Evolutionary conservation across 2,329 filamentous ascomycete genomes (phyloP).

Genomic region (Talaromyces amestolkiae): DNA sequence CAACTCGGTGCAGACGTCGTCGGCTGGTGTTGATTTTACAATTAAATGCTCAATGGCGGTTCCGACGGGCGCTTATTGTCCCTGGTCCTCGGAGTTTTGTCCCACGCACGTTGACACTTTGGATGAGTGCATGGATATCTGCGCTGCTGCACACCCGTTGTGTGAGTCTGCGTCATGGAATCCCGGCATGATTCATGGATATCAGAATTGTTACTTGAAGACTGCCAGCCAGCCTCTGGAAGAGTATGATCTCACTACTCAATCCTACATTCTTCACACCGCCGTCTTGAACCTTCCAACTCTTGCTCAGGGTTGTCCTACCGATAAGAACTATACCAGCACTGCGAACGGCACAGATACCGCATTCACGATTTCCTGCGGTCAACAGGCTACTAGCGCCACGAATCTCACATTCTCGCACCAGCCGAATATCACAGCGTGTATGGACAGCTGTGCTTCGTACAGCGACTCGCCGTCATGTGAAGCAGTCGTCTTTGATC

Average conservation of each 20-base stretch:
- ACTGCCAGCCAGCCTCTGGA: neutral
- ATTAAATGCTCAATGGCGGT: slow-evolving; percentile 7
- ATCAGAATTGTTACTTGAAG: slow-evolving; percentile 16
- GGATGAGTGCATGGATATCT: slow-evolving; percentile 16
- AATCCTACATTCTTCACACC: slow-evolving; percentile 1
- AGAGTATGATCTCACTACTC: neutral
- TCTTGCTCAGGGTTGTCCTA: slow-evolving; percentile 9
- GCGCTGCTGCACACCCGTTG: slow-evolving; percentile 10
- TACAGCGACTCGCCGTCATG: neutral
- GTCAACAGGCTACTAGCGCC: slow-evolving; percentile 10
- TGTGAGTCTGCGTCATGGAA: slow-evolving; percentile 14
- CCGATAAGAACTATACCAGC: slow-evolving; percentile 7
- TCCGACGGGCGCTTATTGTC: neutral
- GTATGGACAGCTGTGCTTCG: slow-evolving; percentile 12
- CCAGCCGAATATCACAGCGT: slow-evolving; percentile 8
- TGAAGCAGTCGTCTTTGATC: slow-evolving; percentile 13
- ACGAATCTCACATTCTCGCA: slow-evolving; percentile 13
- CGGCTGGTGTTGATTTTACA: slow-evolving; percentile 9
- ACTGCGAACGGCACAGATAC: neutral
- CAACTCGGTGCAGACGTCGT: neutral
- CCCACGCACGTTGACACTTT: slow-evolving; percentile 1
- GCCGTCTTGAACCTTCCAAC: neutral
- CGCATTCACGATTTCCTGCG: slow-evolving; percentile 6
- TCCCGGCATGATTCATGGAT: slow-evolving; percentile 11
- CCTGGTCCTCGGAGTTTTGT: neutral